phyloP scores from a whole-genome alignment of 2,329 filamentous ascomycete genomes.

The Botrytis medusae region DNA sequence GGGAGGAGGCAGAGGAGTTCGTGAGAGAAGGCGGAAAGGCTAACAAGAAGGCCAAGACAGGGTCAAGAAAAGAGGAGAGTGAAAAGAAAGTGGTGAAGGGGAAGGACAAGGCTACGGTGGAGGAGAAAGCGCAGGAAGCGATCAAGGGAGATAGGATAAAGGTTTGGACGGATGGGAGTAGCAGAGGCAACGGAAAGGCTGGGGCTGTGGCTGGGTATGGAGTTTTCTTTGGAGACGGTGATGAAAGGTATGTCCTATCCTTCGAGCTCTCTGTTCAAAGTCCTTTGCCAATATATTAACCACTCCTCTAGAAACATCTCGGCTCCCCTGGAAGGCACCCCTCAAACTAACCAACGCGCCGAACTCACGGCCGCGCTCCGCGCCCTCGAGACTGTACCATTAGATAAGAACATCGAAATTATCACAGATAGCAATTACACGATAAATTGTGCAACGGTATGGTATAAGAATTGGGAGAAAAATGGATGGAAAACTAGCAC shows the following conservation, averaged over 20 bases:
- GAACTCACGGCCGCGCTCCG: conserved; percentile 86
- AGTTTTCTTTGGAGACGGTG: conserved; percentile 60
- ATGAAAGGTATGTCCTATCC: conserved; percentile 49
- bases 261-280: neutral
- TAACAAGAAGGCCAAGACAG: conserved; percentile 34
- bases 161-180: conserved; percentile 65
- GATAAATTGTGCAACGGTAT: conserved; percentile 84
- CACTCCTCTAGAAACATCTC: conserved; percentile 50
- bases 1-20: conserved; percentile 74
- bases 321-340: conserved; percentile 35
- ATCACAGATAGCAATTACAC: conserved; percentile 88
- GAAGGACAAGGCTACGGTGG: neutral
- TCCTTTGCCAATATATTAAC: neutral
- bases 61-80: conserved; percentile 24
- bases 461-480: conserved; percentile 74
- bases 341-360: conserved; percentile 94
- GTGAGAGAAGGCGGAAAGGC: conserved; percentile 51
- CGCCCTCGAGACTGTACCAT: conserved; percentile 73
- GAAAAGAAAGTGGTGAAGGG: conserved; percentile 29
- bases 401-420: conserved; percentile 69
- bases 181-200: conserved; percentile 55
- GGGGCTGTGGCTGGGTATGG: conserved; percentile 61
- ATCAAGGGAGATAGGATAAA: conserved; percentile 40
- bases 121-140: conserved; percentile 19
- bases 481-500: conserved; percentile 75